These are phyloP conservation scores for Porphyrellus cyaneotinctus DNA, from an alignment of 768 basidiomycete species.

Conservation along the genomic window DNA sequence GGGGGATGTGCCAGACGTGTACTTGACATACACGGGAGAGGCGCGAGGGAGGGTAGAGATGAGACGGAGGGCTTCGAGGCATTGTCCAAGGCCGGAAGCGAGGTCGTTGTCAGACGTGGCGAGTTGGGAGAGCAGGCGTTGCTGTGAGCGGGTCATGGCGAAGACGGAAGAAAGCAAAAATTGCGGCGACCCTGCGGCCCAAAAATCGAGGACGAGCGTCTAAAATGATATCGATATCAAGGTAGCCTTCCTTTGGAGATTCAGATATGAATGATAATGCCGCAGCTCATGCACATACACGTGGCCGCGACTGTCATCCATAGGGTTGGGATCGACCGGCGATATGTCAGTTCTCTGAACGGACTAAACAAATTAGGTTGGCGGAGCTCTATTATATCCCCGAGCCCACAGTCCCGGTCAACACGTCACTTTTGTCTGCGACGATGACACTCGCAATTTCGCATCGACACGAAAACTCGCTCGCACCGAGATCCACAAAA, in stretches of 20 bases:
- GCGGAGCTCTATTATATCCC: no score
- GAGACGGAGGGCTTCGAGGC: constrained; percentile 32
- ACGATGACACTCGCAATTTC: no score
- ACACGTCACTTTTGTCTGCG: not conserved
- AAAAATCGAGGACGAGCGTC: constrained; percentile 1
- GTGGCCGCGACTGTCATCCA: not conserved
- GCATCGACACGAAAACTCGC: no score
- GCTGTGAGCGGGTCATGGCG: constrained; percentile 25
- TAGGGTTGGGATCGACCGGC: no score
- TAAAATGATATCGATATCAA: constrained; percentile 3
- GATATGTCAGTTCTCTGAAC: no score
- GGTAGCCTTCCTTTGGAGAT: not conserved
- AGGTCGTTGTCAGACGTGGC: constrained; percentile 32
- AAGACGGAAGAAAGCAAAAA: no score
- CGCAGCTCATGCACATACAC: not conserved
- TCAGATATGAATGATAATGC: not conserved
- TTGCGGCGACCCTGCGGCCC: constrained; percentile 1
- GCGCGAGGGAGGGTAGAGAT: constrained; percentile 27
- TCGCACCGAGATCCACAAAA: no score
- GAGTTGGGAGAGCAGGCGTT: constrained; percentile 30
- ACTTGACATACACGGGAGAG: constrained; percentile 27
- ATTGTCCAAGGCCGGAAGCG: constrained; percentile 31
- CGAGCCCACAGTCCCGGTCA: no score
- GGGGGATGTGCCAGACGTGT: constrained; percentile 13
- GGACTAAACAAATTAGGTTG: no score